Conservation (phyloP, 2,329 filamentous ascomycete species). For the Scorias spongiosa region DNA sequence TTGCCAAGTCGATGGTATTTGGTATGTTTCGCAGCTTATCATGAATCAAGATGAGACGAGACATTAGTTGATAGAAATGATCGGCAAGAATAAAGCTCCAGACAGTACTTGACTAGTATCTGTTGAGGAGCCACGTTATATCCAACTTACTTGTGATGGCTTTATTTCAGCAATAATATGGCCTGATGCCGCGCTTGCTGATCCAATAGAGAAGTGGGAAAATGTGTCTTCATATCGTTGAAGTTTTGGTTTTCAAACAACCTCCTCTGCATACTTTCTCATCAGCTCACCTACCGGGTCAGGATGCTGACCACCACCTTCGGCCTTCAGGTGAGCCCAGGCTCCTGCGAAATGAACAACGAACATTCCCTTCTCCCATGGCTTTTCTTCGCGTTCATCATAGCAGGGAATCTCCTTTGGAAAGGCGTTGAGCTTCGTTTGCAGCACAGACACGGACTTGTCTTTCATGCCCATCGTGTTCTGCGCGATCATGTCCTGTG, state of each 20-base stretch:
- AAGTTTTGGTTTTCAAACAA: not conserved
- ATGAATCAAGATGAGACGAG: no score
- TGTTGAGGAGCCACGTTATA: no score
- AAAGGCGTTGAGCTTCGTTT: constrained; percentile 26
- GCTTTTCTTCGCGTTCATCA: constrained; percentile 14
- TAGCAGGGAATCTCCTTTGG: constrained; percentile 25
- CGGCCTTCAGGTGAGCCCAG: constrained; percentile 24
- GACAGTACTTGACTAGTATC: no score
- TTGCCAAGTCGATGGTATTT: no score
- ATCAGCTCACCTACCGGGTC: constrained; percentile 22
- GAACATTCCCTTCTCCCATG: constrained; percentile 22
- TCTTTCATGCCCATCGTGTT: constrained; percentile 2
- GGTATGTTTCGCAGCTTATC: no score
- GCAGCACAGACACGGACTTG: constrained; percentile 15
- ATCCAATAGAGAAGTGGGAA: no score
- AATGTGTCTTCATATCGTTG: no score
- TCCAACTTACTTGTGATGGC: no score
- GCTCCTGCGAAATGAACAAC: constrained; percentile 28
- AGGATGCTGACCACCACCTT: constrained; percentile 9
- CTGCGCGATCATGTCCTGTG: constrained; percentile 16
- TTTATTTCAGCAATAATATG: no score
- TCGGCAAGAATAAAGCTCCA: no score
- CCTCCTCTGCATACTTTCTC: constrained; percentile 18
- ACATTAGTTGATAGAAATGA: no score
- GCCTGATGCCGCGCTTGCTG: no score